phyloP scores from a whole-genome alignment of 2,329 filamentous ascomycete species.

The Colletotrichum camelliae region DNA sequence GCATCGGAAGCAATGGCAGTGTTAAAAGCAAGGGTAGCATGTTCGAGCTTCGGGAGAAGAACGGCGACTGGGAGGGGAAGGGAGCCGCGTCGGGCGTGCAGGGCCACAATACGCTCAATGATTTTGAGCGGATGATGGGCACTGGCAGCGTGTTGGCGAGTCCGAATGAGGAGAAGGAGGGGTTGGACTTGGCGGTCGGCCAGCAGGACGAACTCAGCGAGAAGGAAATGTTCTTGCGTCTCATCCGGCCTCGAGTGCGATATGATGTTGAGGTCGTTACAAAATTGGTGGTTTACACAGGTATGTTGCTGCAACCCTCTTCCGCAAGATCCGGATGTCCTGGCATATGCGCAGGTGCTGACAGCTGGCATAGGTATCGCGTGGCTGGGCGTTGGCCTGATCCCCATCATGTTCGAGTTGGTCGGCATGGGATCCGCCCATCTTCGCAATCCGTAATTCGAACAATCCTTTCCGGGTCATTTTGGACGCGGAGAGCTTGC shows the following conservation, averaged over 20 bases:
- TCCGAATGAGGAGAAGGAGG: conserved; percentile 34
- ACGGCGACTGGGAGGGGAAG: conserved; percentile 42
- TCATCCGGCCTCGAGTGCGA: conserved; percentile 86
- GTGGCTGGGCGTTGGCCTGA: conserved; percentile 79
- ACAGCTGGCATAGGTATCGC: conserved; percentile 68
- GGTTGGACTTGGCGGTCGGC: conserved; percentile 40
- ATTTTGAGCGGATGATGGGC: conserved; percentile 78
- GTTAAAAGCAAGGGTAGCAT: conserved; percentile 49
- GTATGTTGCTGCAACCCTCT: conserved; percentile 52
- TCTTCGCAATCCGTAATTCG: conserved; percentile 25
- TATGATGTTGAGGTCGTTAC: conserved; percentile 99
- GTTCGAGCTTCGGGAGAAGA: conserved; percentile 43
- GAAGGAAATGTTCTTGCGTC: conserved; percentile 80
- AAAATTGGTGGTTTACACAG: conserved; percentile 92
- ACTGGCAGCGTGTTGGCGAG: conserved; percentile 57
- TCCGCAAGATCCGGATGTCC: conserved; percentile 5
- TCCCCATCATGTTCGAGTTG: conserved; percentile 74
- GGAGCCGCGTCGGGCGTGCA: conserved; percentile 51
- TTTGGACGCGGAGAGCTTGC: background rate
- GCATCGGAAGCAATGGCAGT: conserved; percentile 57
- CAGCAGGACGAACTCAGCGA: conserved; percentile 65
- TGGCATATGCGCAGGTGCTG: conserved; percentile 1
- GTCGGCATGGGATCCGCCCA: conserved; percentile 56
- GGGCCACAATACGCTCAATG: conserved; percentile 53
- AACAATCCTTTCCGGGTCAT: background rate